Conservation (phyloP, 768 basidiomycete species). For the Suillus subluteus region DNA sequence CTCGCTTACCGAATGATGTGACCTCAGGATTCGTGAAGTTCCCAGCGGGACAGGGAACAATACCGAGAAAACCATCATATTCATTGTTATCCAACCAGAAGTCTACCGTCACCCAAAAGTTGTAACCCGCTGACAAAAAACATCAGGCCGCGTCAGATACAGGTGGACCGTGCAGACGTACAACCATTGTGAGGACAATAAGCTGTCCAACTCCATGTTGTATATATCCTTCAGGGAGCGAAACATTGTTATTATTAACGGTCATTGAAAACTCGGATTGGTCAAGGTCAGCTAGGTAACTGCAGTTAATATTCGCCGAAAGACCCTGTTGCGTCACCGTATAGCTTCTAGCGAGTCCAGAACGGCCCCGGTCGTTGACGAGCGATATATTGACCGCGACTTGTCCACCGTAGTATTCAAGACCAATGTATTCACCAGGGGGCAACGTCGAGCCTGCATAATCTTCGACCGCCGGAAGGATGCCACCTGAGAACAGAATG, state of each 20-base stretch:
- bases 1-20: background rate
- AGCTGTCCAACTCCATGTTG: background rate
- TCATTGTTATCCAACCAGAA: too few relatives aligned
- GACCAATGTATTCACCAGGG: background rate
- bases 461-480: background rate
- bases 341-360: background rate
- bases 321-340: background rate
- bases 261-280: background rate
- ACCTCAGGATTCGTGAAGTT: too few relatives aligned
- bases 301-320: background rate
- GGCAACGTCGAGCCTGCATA: background rate
- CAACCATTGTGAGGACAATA: background rate
- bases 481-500: background rate
- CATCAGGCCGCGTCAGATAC: background rate
- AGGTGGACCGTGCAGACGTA: background rate
- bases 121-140: background rate
- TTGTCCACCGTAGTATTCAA: background rate
- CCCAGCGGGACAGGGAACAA: background rate
- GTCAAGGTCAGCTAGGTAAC: too few relatives aligned
- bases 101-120: background rate
- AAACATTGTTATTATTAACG: too few relatives aligned
- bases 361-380: background rate
- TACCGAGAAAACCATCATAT: background rate
- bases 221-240: too few relatives aligned
- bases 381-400: background rate